A percentile compares a stretch with the other conserved stretches of the same genome.
Evolutionary conservation across 2,329 filamentous ascomycete genomes (phyloP).

Genomic region (Pestalotiopsis sp.): DNA sequence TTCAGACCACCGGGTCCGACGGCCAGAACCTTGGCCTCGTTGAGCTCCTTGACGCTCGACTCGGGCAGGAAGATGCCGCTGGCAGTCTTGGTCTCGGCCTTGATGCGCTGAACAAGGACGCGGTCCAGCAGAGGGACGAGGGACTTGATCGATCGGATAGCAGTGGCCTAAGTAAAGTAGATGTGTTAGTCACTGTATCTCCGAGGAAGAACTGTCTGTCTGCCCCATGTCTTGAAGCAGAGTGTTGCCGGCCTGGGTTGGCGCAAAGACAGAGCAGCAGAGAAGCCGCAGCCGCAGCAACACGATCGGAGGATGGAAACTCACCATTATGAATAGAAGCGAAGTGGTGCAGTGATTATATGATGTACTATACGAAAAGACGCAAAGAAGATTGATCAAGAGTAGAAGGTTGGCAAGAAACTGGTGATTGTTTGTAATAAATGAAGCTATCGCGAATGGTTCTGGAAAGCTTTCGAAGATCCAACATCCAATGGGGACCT

Average conservation of each 20-base stretch:
- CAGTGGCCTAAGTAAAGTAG: constrained; percentile 54
- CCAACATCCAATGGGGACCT: constrained; percentile 3
- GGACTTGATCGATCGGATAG: constrained; percentile 92
- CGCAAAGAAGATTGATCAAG: not conserved
- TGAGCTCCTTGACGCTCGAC: constrained; percentile 95
- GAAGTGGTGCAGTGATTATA: constrained; percentile 6
- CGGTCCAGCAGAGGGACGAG: constrained; percentile 97
- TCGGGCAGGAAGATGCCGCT: constrained; percentile 97
- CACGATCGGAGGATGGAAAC: not conserved
- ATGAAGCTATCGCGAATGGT: constrained; percentile 16
- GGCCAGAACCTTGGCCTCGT: constrained; percentile 94
- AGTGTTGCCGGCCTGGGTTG: not conserved
- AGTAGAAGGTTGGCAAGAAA: not conserved
- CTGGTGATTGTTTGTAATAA: not conserved
- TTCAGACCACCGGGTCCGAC: constrained; percentile 89
- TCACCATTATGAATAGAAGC: constrained; percentile 12
- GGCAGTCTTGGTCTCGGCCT: constrained; percentile 95
- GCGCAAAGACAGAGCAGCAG: not conserved
- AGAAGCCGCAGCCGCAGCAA: not conserved
- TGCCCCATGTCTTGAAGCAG: not conserved
- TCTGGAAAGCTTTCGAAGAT: constrained; percentile 17
- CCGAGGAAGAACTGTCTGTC: too few species aligned
- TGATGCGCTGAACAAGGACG: constrained; percentile 96
- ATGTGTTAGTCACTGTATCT: not conserved
- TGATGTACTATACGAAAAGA: not conserved